These are phyloP conservation scores for Durio zibethinus DNA, from an alignment of 345 rosid species.

Conservation along the genomic window DNA sequence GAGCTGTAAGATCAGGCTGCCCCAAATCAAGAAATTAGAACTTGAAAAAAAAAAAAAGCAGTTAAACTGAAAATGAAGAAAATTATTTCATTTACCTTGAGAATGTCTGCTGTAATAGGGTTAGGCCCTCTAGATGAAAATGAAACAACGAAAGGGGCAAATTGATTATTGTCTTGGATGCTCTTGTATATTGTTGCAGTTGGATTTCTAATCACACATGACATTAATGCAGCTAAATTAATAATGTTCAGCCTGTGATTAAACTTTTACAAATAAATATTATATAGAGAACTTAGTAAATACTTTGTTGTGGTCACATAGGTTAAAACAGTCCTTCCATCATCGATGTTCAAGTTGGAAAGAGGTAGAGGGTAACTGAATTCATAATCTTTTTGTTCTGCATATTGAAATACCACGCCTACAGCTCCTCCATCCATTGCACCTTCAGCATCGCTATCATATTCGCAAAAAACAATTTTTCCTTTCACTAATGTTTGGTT, in stretches of 20 bases:
- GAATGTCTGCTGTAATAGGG: slow-evolving; percentile 36
- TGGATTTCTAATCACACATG: not conserved
- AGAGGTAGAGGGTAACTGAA: slow-evolving; percentile 7
- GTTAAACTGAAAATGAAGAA: not conserved
- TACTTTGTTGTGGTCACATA: slow-evolving; percentile 8
- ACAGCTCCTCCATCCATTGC: not conserved
- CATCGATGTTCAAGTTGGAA: not conserved
- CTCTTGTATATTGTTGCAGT: slow-evolving; percentile 6
- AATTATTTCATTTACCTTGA: slow-evolving; percentile 34
- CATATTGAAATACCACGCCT: not conserved
- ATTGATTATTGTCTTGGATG: not conserved
- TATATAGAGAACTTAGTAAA: not conserved
- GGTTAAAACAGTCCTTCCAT: not conserved
- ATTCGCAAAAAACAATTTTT: not conserved
- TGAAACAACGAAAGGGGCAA: slow-evolving; percentile 31
- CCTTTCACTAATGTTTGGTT: not conserved
- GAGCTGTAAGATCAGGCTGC: slow-evolving; percentile 63
- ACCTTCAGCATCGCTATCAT: not conserved
- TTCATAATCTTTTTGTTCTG: not conserved
- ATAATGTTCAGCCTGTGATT: not conserved
- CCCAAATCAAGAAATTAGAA: not conserved
- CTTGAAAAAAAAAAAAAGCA: not conserved
- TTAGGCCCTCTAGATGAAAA: slow-evolving; percentile 62
- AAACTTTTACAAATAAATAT: not conserved
- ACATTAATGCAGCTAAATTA: not conserved